Base-by-base conservation (phyloP, 192 early-diverging fungal genomes). In the Coemansia sp. region DNA sequence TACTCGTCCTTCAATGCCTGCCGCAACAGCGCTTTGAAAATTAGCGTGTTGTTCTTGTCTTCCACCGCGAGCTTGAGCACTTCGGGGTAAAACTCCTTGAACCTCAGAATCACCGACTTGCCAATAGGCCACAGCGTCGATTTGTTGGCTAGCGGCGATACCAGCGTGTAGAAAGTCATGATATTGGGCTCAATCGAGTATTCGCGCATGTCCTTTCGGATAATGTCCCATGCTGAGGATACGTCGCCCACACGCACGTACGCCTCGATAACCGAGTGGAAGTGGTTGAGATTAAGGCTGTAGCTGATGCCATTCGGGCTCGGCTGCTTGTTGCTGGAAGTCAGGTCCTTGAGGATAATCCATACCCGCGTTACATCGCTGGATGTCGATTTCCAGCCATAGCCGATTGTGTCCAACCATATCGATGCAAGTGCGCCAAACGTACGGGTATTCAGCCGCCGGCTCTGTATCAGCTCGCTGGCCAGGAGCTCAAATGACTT, bases 191-290 rank as follows among this genome's bases (percentile, higher is more conserved):
- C 36, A 11, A 69, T n/a, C 16, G 51, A 44, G 5, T 50, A 46
- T 21, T 51, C 41, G 52, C 56, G 59, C 75, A 77, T 71, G 15
- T 71, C 75, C 5, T 51, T 51, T 6, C 50, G 69, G 17, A 77
- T 45, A 5, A 77, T 39, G 31, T 57, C 21, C 75, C 75, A 77
- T 0, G 75, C 75, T 14, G 60, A 52, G 11, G 62, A 56, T 32
- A 77, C 37, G 14, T 77, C 60, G 38, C 69, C 67, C 38, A 71
- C 56, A 21, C 75, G 75, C 23, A 77, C 64, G 56, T 47, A 60
- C 15, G 75, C 75, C 50, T 66, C 68, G 12, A 77, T 71, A 3
- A 36, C 57, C 34, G 75, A 53, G 40, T 77, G 56, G 60, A 66
- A 66, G 46, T 70, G 64, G 64, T 67, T 71, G 37, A 47, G 51